Conservation (phyloP, 805 yeast genomes). For the Candida ulmi region DNA sequence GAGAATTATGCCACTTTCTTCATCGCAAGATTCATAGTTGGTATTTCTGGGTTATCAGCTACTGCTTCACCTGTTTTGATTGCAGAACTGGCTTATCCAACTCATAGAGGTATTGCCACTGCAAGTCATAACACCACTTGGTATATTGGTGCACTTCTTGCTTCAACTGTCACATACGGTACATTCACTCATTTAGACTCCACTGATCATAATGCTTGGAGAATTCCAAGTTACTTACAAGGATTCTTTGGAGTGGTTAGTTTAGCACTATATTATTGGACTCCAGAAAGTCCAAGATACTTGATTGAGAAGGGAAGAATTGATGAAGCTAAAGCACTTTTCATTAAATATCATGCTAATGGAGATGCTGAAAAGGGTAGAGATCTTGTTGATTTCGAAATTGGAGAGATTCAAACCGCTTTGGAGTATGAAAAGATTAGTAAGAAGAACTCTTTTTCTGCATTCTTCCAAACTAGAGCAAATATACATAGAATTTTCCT, state of each 20-base stretch:
- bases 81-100: slow-evolving; percentile 43
- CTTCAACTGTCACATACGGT: slow-evolving; percentile 44
- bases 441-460: slow-evolving; percentile 25
- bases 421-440: slow-evolving; percentile 31
- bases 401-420: slow-evolving; percentile 30
- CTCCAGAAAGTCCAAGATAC: slow-evolving; percentile 44
- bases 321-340: slow-evolving; percentile 34
- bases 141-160: slow-evolving; percentile 43
- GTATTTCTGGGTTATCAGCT: not conserved
- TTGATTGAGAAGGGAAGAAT: slow-evolving; percentile 31
- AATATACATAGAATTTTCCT: slow-evolving; percentile 34
- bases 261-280: slow-evolving; percentile 11
- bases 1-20: slow-evolving; percentile 1
- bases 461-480: slow-evolving; percentile 27
- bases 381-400: slow-evolving; percentile 27
- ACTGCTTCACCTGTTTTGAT: slow-evolving; percentile 20
- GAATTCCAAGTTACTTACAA: slow-evolving; percentile 45
- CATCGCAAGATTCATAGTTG: not conserved
- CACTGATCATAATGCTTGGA: slow-evolving; percentile 32
- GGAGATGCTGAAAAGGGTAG: slow-evolving; percentile 20
- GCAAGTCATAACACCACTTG: slow-evolving; percentile 41
- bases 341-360: slow-evolving; percentile 31
- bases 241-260: slow-evolving; percentile 28
- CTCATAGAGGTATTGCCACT: slow-evolving; percentile 32
- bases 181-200: slow-evolving; percentile 19